phyloP scores from a whole-genome alignment of 2,329 filamentous ascomycete genomes.

The Ophiobolus disseminans region DNA sequence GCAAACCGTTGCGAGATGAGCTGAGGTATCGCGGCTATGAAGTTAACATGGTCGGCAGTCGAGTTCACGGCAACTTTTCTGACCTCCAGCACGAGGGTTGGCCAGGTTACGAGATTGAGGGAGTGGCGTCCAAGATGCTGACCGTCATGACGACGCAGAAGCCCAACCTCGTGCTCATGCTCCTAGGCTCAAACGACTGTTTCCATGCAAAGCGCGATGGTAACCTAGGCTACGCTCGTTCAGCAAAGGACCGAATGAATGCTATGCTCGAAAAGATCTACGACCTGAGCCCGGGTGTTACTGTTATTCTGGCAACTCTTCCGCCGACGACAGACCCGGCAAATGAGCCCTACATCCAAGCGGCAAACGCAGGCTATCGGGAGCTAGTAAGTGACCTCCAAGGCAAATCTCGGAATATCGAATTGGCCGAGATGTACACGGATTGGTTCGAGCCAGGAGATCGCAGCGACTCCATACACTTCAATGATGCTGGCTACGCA shows the following conservation, averaged over 20 bases:
- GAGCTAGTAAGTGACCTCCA: conserved; percentile 8
- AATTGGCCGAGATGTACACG: conserved; percentile 19
- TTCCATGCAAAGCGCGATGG: not conserved
- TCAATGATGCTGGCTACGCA: conserved; percentile 3
- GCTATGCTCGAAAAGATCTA: conserved; percentile 2
- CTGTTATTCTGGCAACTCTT: conserved; percentile 21
- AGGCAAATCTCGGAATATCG: conserved; percentile 10
- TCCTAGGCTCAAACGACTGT: conserved; percentile 22
- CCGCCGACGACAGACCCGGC: conserved; percentile 3
- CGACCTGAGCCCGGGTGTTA: conserved; percentile 5
- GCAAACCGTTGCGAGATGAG: conserved; percentile 15
- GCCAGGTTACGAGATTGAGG: conserved; percentile 6
- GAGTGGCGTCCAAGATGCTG: conserved; percentile 3
- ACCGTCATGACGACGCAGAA: conserved; percentile 2
- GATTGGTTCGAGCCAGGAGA: conserved; percentile 7
- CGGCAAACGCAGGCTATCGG: conserved; percentile 10
- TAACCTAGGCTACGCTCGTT: conserved; percentile 2
- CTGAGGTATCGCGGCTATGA: conserved; percentile 8
- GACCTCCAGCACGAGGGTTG: conserved; percentile 22
- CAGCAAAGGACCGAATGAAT: conserved; percentile 9
- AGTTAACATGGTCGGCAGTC: conserved; percentile 18
- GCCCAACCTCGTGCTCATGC: conserved; percentile 22
- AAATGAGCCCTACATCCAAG: conserved; percentile 6
- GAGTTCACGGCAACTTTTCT: conserved; percentile 7
- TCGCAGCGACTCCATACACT: conserved; percentile 7